Evolutionary conservation across 805 yeast genomes (phyloP).

Genomic region (Candida maris): DNA sequence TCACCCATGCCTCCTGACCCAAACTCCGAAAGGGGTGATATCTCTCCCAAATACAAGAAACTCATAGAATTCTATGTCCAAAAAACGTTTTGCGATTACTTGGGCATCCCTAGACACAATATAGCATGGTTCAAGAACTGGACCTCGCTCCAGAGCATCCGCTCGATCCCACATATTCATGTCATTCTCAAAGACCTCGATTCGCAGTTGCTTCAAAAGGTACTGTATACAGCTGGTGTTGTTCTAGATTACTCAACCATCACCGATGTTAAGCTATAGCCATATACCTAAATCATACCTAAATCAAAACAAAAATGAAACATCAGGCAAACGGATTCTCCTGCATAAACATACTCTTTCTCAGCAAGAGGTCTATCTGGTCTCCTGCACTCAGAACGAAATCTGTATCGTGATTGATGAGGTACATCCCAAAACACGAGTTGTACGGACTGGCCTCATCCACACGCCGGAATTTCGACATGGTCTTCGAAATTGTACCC

Average conservation of each 20-base stretch:
- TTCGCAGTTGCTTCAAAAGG: conserved; percentile 20
- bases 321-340: conserved; percentile 16
- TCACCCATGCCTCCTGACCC: conserved; percentile 51
- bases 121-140: conserved; percentile 71
- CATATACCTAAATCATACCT: not conserved
- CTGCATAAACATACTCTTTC: conserved; percentile 14
- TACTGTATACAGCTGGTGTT: conserved; percentile 22
- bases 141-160: conserved; percentile 65
- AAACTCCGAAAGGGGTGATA: conserved; percentile 47
- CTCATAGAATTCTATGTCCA: conserved; percentile 44
- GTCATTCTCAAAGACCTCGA: conserved; percentile 47
- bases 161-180: conserved; percentile 67
- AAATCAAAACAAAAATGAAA: not conserved
- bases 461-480: conserved; percentile 28
- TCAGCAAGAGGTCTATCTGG: conserved; percentile 19
- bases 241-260: conserved; percentile 9
- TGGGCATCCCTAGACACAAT: conserved; percentile 38
- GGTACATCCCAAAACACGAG: conserved; percentile 28
- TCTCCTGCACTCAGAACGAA: conserved; percentile 24
- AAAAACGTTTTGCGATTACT: conserved; percentile 44
- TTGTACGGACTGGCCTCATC: conserved; percentile 25
- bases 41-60: conserved; percentile 38
- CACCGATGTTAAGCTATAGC: conserved; percentile 9
- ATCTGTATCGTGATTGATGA: conserved; percentile 22
- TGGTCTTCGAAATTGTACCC: conserved; percentile 19